Evolutionary conservation across 257 asterid species (phyloP), one percentile per base, ranked within the genome.

Genomic region (Lantana camara): DNA sequence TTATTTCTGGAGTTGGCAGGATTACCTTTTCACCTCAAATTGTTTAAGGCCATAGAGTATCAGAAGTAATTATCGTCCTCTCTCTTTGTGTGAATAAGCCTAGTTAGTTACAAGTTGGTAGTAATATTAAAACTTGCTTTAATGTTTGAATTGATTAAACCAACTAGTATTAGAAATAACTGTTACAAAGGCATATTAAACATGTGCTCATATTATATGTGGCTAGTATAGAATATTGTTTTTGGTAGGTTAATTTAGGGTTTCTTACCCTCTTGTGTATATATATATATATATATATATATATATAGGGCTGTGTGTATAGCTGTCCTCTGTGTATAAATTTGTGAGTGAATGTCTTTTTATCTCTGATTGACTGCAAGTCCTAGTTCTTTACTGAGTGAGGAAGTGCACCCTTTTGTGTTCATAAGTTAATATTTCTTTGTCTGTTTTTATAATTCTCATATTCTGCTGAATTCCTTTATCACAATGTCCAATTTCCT

Each of bases 91-190:
- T 34, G 63, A 64, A 35, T 59, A 44, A 8, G 22, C 46, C 52
- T 51, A 32, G 50, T 55, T 20, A 44, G 40, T 24, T 69, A 27
- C 47, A 21, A 29, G 50, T 60, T 40, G 24, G 34, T 42, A 44
- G 5, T n/a, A 14, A 15, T 6, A n/a, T 5, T 44, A 5, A 15
- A 44, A n/a, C 49, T 44, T 8, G 10, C n/a, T 14, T 44, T 3
- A 44, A 44, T 44, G 21, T n/a, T 5, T 60, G 63, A 60, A 59
- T 12, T 29, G 34, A 56, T 17, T 13, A 67, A 66, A 21, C 44
- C 21, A 15, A 17, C 52, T 46, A 51, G n/a, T 55, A 56, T 47
- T 45, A 8, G 44, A 46, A 46, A 45, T 15, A 44, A 60, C 24
- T 24, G n/a, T n/a, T n/a, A n/a, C n/a, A n/a, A n/a, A n/a, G n/a